Percentiles rank a stretch among this genome's conserved stretches.
Evolutionary conservation across 495 filamentous ascomycete genomes (phyloP).

Genomic region (Neurospora sp.): DNA sequence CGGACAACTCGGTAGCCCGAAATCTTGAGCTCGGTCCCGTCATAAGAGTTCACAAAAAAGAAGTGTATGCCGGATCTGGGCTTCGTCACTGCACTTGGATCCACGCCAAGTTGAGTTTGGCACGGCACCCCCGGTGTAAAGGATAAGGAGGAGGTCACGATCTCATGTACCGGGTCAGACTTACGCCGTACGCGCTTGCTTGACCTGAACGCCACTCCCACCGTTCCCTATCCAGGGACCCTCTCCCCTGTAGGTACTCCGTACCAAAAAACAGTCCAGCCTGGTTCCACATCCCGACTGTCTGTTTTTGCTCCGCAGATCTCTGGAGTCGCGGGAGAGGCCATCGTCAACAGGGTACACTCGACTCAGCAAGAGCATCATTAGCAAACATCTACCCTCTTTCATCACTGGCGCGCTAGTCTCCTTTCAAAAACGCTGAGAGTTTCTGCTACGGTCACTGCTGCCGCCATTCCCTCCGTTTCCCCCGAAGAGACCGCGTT

Average conservation of each 20-base stretch:
- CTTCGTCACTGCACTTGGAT: slow-evolving; percentile 6
- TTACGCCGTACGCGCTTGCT: background rate
- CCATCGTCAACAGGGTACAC: background rate
- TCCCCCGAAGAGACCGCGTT: background rate
- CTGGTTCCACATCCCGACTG: slow-evolving; percentile 2
- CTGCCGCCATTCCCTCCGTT: background rate
- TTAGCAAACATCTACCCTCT: background rate
- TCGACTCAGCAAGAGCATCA: background rate
- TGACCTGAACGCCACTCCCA: slow-evolving; percentile 13
- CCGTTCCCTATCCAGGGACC: slow-evolving; percentile 3
- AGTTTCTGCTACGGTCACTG: background rate
- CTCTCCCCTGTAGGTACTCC: slow-evolving; percentile 8
- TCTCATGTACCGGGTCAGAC: slow-evolving; percentile 2
- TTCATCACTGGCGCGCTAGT: background rate
- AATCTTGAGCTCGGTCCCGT: background rate
- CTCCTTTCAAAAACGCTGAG: background rate
- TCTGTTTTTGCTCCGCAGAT: slow-evolving; percentile 5
- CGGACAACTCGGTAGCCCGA: background rate
- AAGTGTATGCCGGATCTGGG: slow-evolving; percentile 14
- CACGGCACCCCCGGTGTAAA: slow-evolving; percentile 2
- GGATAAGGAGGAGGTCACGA: background rate
- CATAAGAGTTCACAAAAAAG: background rate
- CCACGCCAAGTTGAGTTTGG: slow-evolving; percentile 1
- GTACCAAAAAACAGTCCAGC: slow-evolving; percentile 4
- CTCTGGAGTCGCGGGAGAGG: slow-evolving; percentile 8